Base-by-base conservation (phyloP, 495 filamentous ascomycete genomes). In the Penicillium chermesinum region DNA sequence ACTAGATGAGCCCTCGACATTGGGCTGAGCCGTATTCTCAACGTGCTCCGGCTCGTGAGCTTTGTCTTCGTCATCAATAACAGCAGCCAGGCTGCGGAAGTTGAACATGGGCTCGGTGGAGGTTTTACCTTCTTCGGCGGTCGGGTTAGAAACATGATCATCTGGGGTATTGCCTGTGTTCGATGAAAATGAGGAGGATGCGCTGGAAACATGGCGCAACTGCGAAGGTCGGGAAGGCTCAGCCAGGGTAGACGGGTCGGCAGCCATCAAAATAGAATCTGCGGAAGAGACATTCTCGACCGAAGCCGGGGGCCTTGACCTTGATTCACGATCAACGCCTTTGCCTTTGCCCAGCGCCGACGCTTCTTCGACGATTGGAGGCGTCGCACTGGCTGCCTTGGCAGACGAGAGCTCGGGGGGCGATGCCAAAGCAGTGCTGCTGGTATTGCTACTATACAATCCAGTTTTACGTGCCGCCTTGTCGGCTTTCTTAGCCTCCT, bases 81-180 rank as follows among this genome's bases (percentile, higher is more conserved):
- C 85, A 49, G 85, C 87, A 2, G 87, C 87, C 19, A 96, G 71
- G 54, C 89, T 95, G 44, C 87, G 74, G 57, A 96, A 96, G 64
- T 94, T 95, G 70, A 95, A 91, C 81, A 95, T 81, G 2, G 87
- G 81, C 55, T 96, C 91, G 0, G 72, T 64, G 38, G 79, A 77
- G 1, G 77, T 67, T 50, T 73, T 79, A 18, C 72, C 77, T 7
- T 76, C 78, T 43, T 72, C 67, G 17, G 62, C 59, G n/a, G 66
- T n/a, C 15, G 49, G 66, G 35, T 52, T 53, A 57, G 70, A 27
- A 63, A 63, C 41, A 59, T 66, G 59, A 64, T 79, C 55, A 2
- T 78, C 84, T 2, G 77, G 70, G 13, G 72, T 68, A 13, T 79
- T 86, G 41, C 89, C 87, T 16, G 80, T 70, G 8, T 85, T 68